A percentile compares a stretch with the other conserved stretches of the same genome.
Evolutionary conservation across 208 protist species (phyloP).

Genomic region (Acanthamoeba quina): DNA sequence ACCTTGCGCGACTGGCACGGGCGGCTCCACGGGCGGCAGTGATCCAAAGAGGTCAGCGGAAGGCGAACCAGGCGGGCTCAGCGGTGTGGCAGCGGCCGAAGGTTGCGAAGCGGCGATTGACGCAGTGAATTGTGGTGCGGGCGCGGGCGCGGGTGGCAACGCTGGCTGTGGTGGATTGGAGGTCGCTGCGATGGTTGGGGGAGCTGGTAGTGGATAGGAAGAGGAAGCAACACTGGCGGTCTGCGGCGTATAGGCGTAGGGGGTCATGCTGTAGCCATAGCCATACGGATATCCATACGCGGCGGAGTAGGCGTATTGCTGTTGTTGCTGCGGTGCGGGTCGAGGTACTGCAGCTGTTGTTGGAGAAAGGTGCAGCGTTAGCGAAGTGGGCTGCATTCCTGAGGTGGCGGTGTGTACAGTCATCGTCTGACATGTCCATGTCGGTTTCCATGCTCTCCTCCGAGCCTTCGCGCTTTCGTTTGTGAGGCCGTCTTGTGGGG

Average conservation of each 20-base stretch:
- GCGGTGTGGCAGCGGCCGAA: not conserved
- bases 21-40: no score
- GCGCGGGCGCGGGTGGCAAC: no score
- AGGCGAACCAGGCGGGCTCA: not conserved
- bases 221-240: not conserved
- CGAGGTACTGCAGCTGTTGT: not conserved
- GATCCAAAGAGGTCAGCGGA: no score
- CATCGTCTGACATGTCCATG: slow-evolving; percentile 1
- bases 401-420: not conserved
- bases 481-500: not conserved
- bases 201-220: not conserved
- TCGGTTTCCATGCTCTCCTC: not conserved
- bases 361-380: not conserved
- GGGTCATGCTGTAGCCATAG: not conserved
- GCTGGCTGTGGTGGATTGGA: no score
- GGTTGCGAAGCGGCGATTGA: not conserved
- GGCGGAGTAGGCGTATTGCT: no score
- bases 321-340: not conserved
- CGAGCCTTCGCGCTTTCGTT: not conserved
- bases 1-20: not conserved
- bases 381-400: not conserved
- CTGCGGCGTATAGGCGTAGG: not conserved
- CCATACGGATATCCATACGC: not conserved
- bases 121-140: not conserved
- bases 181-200: no score